Base-by-base conservation (phyloP, 2,329 filamentous ascomycete species). In the Tolypocladium sp. region DNA sequence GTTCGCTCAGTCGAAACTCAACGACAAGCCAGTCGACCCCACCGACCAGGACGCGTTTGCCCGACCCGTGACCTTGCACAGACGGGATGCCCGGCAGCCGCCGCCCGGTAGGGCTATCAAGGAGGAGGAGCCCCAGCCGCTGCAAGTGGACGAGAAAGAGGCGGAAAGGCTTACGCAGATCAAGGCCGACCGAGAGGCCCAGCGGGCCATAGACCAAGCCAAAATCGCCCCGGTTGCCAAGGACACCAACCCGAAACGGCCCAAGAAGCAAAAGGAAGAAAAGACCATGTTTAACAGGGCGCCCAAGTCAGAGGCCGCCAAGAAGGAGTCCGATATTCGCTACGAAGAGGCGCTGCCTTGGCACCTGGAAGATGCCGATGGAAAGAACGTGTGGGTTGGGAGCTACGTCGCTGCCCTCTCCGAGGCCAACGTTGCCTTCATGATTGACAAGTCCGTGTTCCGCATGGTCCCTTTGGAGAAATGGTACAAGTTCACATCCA, bases 271-370 rank as follows among this genome's bases (percentile, higher is more conserved):
- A 70, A 87, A 89, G 71, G 84, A 88, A 62, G 93, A 96, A 73
- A 96, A 92, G 72, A 89, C 91, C 63, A 90, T 92, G 67, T 89
- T 96, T 27, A 92, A 90, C 69, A 87, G 91, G 65, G 84, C 89
- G n/a, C 90, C 95, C 59, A 82, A 83, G 58, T 82, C 82, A 7
- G 92, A 92, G 68, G 92, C 93, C 68, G 93, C 76, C 77, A 94
- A 82, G 81, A 95, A 81, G 77, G 82, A 86, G 60, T 79, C 81
- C 0, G 83, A 85, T 59, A 85, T 85, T 75, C 88, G 92, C 63
- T 99, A 97, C 65, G 94, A 97, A 71, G 94, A 99, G 73, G 91
- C 93, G 4, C 79, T 97, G 56, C 94, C 94, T 7, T 99, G 94
- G 94, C 92, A 97, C 71, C 75, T 99, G 41, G 94, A 99, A 71